Base-by-base conservation (phyloP, 768 basidiomycete species). In the Macrolepiota albuminosa region DNA sequence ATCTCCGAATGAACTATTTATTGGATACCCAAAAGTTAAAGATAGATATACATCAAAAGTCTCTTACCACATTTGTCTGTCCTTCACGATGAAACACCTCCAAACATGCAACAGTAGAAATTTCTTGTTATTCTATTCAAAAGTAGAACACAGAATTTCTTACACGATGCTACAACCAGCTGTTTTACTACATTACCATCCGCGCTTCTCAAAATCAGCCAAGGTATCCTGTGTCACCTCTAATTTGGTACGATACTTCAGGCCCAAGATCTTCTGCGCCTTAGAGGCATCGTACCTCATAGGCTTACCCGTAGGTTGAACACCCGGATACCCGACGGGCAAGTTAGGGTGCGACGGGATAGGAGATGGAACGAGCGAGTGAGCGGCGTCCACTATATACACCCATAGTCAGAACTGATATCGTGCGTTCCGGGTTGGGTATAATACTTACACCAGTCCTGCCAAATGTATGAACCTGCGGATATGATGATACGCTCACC, bases 401-500 rank as follows among this genome's bases (percentile, higher is more conserved):
- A 45, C 18, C 34, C 36, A 56, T 29, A 29, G 11, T 21, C 10
- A 37, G 49, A 47, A 34, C 29, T 16, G 24, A 37, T n/a, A 26
- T 13, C 31, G 2, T 18, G 29, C 24, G 6, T 13, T 1, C 21
- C n/a, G 6, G 6, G 29, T 52, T 29, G 29, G 14, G 1, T 9
- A 34, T 18, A 36, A 43, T 18, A 59, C 70, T 61, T 62, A 69
- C 70, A 50, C 69, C 69, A 71, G 33, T 71, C 69, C 51, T 71
- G 68, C 70, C 70, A 71, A 16, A 67, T 58, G 45, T 54, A 69
- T 0, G 64, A 56, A 1, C 60, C 75, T 0, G 65, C 72, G 34
- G 70, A 69, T 48, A 80, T 57, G 62, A 86, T 76, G 68, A 85
- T 79, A 45, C 85, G 73, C 58, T 85, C 74, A 3, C 80, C 80